These are phyloP conservation scores for Sporothrix mexicana DNA, from an alignment of 2,329 filamentous ascomycete species.

Conservation along the genomic window DNA sequence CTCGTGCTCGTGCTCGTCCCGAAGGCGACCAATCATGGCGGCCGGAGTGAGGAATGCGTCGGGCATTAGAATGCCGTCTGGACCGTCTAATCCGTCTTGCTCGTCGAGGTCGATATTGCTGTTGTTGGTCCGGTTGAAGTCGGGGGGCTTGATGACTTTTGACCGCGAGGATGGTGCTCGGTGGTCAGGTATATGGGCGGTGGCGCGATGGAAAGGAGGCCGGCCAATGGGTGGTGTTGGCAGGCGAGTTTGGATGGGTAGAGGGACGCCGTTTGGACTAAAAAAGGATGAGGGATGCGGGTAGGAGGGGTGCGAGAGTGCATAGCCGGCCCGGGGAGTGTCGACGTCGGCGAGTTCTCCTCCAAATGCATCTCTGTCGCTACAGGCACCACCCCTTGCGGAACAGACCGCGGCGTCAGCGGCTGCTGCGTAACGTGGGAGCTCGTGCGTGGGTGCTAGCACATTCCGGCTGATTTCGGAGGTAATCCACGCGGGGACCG, in stretches of 20 bases:
- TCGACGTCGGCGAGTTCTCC: constrained; percentile 13
- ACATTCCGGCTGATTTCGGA: constrained; percentile 31
- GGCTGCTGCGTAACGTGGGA: constrained; percentile 9
- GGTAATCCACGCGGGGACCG: constrained; percentile 26
- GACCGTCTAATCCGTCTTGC: background rate
- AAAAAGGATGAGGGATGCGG: constrained; percentile 6
- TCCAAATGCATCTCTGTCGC: background rate
- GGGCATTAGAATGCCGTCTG: background rate
- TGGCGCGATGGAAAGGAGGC: background rate
- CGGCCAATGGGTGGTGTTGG: background rate
- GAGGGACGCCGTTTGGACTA: background rate
- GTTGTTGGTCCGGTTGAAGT: background rate
- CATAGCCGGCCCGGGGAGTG: background rate
- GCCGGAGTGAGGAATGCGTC: constrained; percentile 42
- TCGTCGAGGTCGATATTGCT: background rate
- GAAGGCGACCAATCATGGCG: constrained; percentile 55
- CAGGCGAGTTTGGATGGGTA: background rate
- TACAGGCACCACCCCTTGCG: constrained; percentile 4
- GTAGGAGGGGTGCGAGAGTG: constrained; percentile 4
- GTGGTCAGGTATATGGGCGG: background rate
- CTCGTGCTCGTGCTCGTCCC: constrained; percentile 48
- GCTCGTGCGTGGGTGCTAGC: background rate
- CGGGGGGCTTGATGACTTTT: constrained; percentile 17
- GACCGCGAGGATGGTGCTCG: constrained; percentile 14
- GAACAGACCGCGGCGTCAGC: constrained; percentile 16